phyloP scores from a whole-genome alignment of 2,329 filamentous ascomycete species.

The Sclerotinia subarctica region DNA sequence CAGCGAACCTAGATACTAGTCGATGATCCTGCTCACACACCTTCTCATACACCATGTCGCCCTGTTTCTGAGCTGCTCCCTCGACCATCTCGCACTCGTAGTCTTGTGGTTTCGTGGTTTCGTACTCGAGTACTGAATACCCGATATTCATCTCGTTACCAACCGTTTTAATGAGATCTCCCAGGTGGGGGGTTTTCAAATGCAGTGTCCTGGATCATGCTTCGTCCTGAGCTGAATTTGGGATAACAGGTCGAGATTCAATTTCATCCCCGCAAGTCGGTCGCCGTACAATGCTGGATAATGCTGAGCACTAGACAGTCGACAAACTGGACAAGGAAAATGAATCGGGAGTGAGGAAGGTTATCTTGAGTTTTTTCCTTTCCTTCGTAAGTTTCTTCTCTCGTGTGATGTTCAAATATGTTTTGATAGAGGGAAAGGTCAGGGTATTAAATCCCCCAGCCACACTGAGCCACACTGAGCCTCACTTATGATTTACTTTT shows the following conservation, averaged over 20 bases:
- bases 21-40: background rate
- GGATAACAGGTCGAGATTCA: background rate
- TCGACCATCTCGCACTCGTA: background rate
- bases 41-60: background rate
- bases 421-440: background rate
- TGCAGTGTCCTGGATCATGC: constrained; percentile 7
- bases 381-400: background rate
- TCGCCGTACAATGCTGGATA: too few species aligned
- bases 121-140: background rate
- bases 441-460: background rate
- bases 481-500: background rate
- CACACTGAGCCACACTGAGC: constrained; percentile 16
- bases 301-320: background rate
- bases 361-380: background rate
- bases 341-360: background rate
- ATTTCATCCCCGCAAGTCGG: background rate
- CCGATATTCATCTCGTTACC: background rate
- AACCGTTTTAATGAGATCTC: constrained; percentile 1
- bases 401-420: background rate
- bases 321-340: background rate
- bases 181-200: background rate
- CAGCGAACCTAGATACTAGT: background rate
- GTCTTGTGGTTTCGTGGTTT: background rate
- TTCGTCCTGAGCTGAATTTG: background rate
- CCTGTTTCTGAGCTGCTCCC: background rate